Conservation (phyloP, 116 monocot genomes). For the Phalaenopsis hybrid region DNA sequence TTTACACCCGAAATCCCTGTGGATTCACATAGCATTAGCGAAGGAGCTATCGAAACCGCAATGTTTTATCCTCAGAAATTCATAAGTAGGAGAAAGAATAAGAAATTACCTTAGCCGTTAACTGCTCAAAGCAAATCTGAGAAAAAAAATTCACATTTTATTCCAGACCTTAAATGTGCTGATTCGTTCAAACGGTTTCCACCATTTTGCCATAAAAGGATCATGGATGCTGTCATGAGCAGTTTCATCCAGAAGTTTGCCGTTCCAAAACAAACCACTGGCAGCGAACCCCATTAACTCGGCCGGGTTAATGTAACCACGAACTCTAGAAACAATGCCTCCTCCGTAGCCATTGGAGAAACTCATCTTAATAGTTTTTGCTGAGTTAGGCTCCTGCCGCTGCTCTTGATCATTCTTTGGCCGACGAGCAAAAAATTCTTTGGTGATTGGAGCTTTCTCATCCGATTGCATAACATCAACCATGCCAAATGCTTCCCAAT, state of each 20-base stretch:
- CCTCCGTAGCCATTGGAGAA: slow-evolving; percentile 28
- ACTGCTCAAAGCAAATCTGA: background rate
- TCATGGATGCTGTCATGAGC: slow-evolving; percentile 9
- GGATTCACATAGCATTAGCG: too few species aligned
- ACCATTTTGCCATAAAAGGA: slow-evolving; percentile 20
- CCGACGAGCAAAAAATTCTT: background rate
- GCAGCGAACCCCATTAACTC: slow-evolving; percentile 94
- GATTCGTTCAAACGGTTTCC: slow-evolving; percentile 34
- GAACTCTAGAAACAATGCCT: slow-evolving; percentile 53
- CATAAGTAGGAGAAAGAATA: background rate
- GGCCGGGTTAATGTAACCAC: slow-evolving; percentile 56
- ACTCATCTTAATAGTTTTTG: slow-evolving; percentile 14
- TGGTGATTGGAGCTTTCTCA: slow-evolving; percentile 10
- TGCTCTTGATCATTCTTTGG: slow-evolving; percentile 8
- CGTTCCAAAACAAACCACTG: slow-evolving; percentile 59
- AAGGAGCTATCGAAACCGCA: too few species aligned
- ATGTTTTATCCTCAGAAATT: background rate
- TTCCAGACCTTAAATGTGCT: too few species aligned
- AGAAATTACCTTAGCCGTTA: background rate
- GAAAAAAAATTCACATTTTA: background rate
- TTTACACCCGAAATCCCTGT: too few species aligned
- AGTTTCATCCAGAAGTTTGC: slow-evolving; percentile 25
- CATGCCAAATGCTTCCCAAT: slow-evolving; percentile 90
- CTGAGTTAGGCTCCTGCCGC: background rate
- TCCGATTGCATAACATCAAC: slow-evolving; percentile 26